These are phyloP conservation scores for Alternaria longipes DNA, from an alignment of 2,329 filamentous ascomycete species.

Conservation along the genomic window DNA sequence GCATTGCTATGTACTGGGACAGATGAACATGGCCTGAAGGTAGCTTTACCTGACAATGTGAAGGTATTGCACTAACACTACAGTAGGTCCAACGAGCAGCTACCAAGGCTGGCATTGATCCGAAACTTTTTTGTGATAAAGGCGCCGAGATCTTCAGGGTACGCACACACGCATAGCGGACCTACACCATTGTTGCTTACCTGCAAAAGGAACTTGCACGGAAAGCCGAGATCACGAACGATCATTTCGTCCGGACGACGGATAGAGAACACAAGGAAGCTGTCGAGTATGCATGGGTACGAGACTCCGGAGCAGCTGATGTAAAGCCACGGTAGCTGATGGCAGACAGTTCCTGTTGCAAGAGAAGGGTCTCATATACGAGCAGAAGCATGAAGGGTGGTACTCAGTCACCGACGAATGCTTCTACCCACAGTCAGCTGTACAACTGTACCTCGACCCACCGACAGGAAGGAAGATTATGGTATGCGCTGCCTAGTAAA, in stretches of 20 bases:
- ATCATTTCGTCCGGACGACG: slow-evolving; percentile 93
- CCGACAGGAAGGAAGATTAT: slow-evolving; percentile 83
- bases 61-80: slow-evolving; percentile 7
- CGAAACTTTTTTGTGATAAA: slow-evolving; percentile 87
- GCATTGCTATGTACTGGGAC: slow-evolving; percentile 88
- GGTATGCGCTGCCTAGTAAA: slow-evolving; percentile 55
- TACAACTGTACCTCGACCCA: slow-evolving; percentile 79
- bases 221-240: slow-evolving; percentile 74
- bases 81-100: slow-evolving; percentile 84
- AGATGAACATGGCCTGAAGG: slow-evolving; percentile 96
- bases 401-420: slow-evolving; percentile 97
- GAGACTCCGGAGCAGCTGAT: slow-evolving; percentile 9
- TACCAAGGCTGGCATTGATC: slow-evolving; percentile 71
- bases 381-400: slow-evolving; percentile 89
- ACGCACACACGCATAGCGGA: slow-evolving; percentile 15
- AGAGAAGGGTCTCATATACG: slow-evolving; percentile 81
- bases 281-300: slow-evolving; percentile 87
- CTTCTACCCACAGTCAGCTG: slow-evolving; percentile 82
- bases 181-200: slow-evolving; percentile 11
- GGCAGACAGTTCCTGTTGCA: slow-evolving; percentile 69
- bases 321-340: slow-evolving; percentile 30
- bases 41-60: slow-evolving; percentile 29
- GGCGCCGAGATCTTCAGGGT: slow-evolving; percentile 81
- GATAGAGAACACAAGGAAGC: slow-evolving; percentile 82
- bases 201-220: slow-evolving; percentile 68